Evolutionary conservation across 2,329 filamentous ascomycete species (phyloP), one percentile per base, ranked within the genome.

Genomic region (Penicillium sp.): DNA sequence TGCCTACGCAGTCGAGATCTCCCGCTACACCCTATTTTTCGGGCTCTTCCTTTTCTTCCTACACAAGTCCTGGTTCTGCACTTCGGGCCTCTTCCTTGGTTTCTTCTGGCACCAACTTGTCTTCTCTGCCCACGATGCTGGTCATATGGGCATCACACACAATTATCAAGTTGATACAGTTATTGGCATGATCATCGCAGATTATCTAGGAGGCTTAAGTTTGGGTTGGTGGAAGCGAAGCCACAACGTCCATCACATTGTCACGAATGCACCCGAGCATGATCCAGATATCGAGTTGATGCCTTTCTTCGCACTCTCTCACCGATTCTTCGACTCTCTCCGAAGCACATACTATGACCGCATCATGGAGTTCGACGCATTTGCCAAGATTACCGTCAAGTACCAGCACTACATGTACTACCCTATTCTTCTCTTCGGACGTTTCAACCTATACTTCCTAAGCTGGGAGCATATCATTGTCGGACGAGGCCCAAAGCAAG

Each of bases 221-320:
- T 76, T 96, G 44, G 90, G 93, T 45, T 97, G 93, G 93, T 97
- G 93, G 93, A 97, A 97, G 75, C 83, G 85, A 56, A 96, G 86
- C 69, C 92, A 97, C 73, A 97, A 97, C 68, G 91, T 97, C 13
- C 93, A 97, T 71, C 93, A 97, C 69, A 90, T 97, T 64, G 88
- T 97, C 42, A 97, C 93, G 9, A 97, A 97, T 72, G 87, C 88
- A 24, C 89, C 92, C 13, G 93, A 96, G 72, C 92, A 97, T 69
- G 93, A 97, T 69, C 93, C 93, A 0, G 93, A 97, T 69, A 97
- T 96, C 64, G 85, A 92, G 70, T 87, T 95, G 70, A 83, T 95
- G 73, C 92, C 92, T 3, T 87, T 96, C 69, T 89, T 96, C 69
- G 90, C 90, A 55, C 83, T 93, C n/a, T 90, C 88, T 3, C 90